These are phyloP conservation scores for Cephaloascus fragrans DNA, from an alignment of 805 yeast genomes.

Conservation along the genomic window DNA sequence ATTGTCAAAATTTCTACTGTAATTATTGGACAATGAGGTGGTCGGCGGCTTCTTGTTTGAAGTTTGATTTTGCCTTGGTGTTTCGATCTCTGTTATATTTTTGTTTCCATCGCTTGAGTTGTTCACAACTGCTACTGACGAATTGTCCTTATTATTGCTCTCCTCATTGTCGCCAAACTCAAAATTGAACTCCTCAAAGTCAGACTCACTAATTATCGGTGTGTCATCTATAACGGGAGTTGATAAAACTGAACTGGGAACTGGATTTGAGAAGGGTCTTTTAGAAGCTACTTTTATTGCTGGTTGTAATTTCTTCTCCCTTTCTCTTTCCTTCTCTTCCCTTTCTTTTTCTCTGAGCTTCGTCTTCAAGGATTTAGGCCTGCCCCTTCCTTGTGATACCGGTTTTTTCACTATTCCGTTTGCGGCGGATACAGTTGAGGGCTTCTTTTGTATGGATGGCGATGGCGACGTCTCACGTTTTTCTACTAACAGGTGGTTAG, in stretches of 20 bases:
- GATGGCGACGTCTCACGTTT: neutral
- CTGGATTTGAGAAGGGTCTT: too few species aligned
- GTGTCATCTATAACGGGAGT: neutral
- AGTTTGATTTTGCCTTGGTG: neutral
- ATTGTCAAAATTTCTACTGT: too few species aligned
- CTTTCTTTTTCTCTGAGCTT: too few species aligned
- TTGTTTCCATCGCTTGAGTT: neutral
- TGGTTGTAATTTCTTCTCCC: neutral
- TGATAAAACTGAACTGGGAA: neutral
- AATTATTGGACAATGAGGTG: neutral
- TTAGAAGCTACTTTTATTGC: neutral
- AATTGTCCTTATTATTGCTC: too few species aligned
- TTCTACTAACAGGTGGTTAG: too few species aligned
- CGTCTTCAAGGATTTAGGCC: neutral
- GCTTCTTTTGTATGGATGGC: neutral
- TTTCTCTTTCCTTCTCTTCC: neutral
- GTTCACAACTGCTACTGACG: too few species aligned
- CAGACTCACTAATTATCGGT: neutral
- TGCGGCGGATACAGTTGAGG: too few species aligned
- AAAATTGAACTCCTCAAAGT: conserved; percentile 1
- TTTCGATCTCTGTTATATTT: neutral
- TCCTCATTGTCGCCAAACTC: conserved; percentile 1
- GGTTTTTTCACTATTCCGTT: neutral
- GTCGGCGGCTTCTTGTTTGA: neutral
- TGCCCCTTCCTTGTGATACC: neutral